These are phyloP conservation scores for Mycena rosella DNA, from an alignment of 768 basidiomycete species.

Conservation along the genomic window DNA sequence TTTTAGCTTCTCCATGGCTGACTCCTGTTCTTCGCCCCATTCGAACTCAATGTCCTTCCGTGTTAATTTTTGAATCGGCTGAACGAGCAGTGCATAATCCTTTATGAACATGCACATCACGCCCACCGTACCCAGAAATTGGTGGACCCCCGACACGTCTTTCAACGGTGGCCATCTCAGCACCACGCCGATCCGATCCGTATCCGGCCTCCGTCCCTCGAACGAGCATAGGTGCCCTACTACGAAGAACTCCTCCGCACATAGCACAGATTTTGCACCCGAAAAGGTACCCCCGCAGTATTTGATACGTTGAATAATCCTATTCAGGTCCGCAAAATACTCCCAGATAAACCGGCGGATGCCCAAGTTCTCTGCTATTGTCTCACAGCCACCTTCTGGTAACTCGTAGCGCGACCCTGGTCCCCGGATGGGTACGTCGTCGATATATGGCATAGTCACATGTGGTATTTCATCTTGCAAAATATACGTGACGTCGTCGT, in stretches of 20 bases:
- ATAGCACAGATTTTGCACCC: constrained; percentile 41
- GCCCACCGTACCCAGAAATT: constrained; percentile 29
- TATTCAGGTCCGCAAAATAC: constrained; percentile 16
- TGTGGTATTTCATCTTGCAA: constrained; percentile 45
- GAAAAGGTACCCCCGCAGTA: no score
- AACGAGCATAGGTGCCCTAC: constrained; percentile 46
- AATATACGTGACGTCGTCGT: constrained; percentile 42
- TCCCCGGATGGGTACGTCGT: constrained; percentile 47
- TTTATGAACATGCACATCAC: constrained; percentile 39
- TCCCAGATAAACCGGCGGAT: constrained; percentile 30
- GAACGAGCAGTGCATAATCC: no score
- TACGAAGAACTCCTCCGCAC: constrained; percentile 27
- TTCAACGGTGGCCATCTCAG: constrained; percentile 25
- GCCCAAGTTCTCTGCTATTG: no score
- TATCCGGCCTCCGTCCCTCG: constrained; percentile 41
- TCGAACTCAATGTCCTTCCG: no score
- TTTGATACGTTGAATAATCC: constrained; percentile 1
- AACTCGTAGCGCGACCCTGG: no score
- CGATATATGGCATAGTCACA: constrained; percentile 41
- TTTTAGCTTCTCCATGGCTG: no score
- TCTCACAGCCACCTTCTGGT: background rate
- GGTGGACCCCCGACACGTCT: constrained; percentile 23
- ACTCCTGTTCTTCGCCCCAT: no score
- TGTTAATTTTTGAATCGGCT: no score
- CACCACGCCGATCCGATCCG: constrained; percentile 39